Percentiles rank a stretch among this genome's conserved stretches.
Evolutionary conservation across 2,329 filamentous ascomycete species (phyloP).

Genomic region (Ophiostoma piceae): DNA sequence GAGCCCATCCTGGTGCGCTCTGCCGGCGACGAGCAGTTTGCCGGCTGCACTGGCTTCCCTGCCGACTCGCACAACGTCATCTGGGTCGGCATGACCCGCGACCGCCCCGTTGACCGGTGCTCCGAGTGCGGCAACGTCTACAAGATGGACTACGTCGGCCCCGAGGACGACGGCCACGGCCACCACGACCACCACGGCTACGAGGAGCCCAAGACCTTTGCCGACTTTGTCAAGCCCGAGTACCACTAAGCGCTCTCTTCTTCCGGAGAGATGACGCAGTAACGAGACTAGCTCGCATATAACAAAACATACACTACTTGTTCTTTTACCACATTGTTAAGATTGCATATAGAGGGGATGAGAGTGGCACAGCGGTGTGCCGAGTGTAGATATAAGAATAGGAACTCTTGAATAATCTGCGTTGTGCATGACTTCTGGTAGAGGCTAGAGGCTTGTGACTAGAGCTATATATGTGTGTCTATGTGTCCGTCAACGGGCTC

Average conservation of each 20-base stretch:
- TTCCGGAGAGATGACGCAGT: background rate
- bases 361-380: background rate
- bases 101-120: conserved; percentile 91
- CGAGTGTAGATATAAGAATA: conserved; percentile 15
- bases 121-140: conserved; percentile 93
- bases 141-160: conserved; percentile 96
- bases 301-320: background rate
- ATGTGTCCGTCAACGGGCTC: no score
- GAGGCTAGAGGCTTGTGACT: no score
- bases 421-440: background rate
- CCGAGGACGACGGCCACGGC: conserved; percentile 64
- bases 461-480: background rate
- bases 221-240: conserved; percentile 90
- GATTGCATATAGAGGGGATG: conserved; percentile 10
- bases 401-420: conserved; percentile 1
- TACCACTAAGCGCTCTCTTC: conserved; percentile 62
- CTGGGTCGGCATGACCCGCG: conserved; percentile 85
- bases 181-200: conserved; percentile 53
- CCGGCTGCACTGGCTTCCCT: conserved; percentile 90
- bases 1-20: conserved; percentile 88
- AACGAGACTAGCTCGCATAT: background rate
- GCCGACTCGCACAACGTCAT: conserved; percentile 84
- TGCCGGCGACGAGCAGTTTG: conserved; percentile 92
- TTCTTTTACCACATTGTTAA: conserved; percentile 8
- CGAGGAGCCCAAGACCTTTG: conserved; percentile 88